Conservation (phyloP, 257 asterid species). For the Osmanthus fragrans region DNA sequence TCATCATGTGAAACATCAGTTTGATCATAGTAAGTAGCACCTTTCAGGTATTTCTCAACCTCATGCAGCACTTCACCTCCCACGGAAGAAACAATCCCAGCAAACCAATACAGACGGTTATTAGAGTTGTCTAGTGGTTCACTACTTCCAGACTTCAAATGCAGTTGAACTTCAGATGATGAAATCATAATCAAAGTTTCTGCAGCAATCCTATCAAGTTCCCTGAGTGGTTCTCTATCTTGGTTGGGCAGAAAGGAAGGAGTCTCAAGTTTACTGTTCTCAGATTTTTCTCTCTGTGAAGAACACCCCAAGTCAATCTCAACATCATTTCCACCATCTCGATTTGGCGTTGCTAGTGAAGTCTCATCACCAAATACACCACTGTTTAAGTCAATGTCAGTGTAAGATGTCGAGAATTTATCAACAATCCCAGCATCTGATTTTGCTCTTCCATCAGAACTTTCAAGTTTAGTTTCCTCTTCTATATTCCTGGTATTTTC, state of each 20-base stretch:
- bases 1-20: background rate
- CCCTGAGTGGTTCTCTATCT: constrained; percentile 19
- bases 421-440: constrained; percentile 12
- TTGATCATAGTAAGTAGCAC: constrained; percentile 24
- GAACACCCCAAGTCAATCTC: constrained; percentile 39
- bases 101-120: constrained; percentile 50
- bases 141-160: constrained; percentile 7
- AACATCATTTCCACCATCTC: constrained; percentile 11
- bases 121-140: constrained; percentile 19
- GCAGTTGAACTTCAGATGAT: constrained; percentile 21
- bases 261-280: constrained; percentile 33
- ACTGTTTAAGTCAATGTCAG: constrained; percentile 33
- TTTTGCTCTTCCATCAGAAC: constrained; percentile 9
- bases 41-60: constrained; percentile 8
- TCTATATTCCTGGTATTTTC: constrained; percentile 23
- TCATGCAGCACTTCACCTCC: constrained; percentile 30
- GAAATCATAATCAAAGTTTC: constrained; percentile 45
- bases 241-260: constrained; percentile 24
- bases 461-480: constrained; percentile 13
- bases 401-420: constrained; percentile 23
- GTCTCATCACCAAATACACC: constrained; percentile 26
- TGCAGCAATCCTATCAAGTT: constrained; percentile 51
- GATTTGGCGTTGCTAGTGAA: constrained; percentile 9
- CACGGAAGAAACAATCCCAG: constrained; percentile 52
- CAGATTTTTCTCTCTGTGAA: constrained; percentile 59